Evolutionary conservation across 768 basidiomycete species (phyloP).

Genomic region (Boletus vinaceobasis): DNA sequence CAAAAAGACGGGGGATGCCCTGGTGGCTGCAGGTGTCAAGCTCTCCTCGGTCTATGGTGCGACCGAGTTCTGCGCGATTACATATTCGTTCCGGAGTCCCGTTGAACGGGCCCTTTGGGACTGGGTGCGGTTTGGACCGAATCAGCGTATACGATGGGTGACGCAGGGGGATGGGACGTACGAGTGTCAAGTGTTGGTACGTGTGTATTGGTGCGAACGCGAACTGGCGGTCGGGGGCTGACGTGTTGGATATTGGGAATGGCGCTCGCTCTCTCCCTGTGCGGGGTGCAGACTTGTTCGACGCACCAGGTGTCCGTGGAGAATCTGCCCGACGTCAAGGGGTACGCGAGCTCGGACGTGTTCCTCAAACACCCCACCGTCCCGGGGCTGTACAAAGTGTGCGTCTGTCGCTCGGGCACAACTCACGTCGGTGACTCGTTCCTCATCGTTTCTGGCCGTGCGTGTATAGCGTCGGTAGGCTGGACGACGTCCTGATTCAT

Average conservation of each 20-base stretch:
- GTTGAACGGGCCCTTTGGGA: conserved; percentile 33
- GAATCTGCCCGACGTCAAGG: conserved; percentile 36
- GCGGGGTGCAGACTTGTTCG: conserved; percentile 21
- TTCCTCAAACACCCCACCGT: conserved; percentile 43
- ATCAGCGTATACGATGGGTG: conserved; percentile 31
- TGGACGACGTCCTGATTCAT: conserved; percentile 33
- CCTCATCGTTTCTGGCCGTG: background rate
- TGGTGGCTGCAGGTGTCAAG: conserved; percentile 35
- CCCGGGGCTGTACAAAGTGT: conserved; percentile 44
- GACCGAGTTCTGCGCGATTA: conserved; percentile 35
- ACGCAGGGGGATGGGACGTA: conserved; percentile 36
- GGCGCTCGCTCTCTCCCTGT: background rate
- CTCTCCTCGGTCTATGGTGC: conserved; percentile 35
- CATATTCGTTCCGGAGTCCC: conserved; percentile 2
- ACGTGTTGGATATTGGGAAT: background rate
- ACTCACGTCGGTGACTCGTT: background rate
- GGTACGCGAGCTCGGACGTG: conserved; percentile 44
- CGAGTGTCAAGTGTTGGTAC: conserved; percentile 39
- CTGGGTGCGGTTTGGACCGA: conserved; percentile 28
- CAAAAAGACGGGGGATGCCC: conserved; percentile 32
- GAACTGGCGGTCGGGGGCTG: background rate
- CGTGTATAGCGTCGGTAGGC: conserved; percentile 36
- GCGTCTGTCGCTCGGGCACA: background rate
- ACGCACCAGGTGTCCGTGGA: conserved; percentile 29
- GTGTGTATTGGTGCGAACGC: background rate